These are phyloP conservation scores for Yamadazyma sp. DNA, from an alignment of 1,139 yeast genomes.

Conservation along the genomic window DNA sequence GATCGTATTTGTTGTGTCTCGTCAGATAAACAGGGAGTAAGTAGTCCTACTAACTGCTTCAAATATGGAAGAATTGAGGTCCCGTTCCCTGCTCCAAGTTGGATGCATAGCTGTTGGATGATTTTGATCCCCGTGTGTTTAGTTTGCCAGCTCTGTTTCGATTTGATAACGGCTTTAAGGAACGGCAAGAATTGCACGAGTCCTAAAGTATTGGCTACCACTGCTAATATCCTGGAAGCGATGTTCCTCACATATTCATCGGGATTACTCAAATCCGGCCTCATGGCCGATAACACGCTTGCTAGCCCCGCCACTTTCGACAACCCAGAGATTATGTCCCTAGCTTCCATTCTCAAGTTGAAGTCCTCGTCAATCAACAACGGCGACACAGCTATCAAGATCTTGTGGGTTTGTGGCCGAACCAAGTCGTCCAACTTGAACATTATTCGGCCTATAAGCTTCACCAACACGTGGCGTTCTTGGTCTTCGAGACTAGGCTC, in stretches of 20 bases:
- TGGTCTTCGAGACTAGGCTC: constrained; percentile 77
- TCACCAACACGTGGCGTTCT: constrained; percentile 80
- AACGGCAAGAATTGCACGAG: constrained; percentile 73
- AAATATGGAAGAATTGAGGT: constrained; percentile 66
- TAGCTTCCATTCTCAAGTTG: constrained; percentile 71
- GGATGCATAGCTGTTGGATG: constrained; percentile 71
- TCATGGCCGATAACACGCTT: constrained; percentile 69
- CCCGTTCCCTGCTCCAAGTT: constrained; percentile 67
- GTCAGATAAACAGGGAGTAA: constrained; percentile 65
- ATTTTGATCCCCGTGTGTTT: constrained; percentile 84
- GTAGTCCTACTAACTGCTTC: constrained; percentile 60
- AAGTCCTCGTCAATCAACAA: constrained; percentile 77
- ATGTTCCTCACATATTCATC: constrained; percentile 82
- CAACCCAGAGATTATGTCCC: constrained; percentile 73
- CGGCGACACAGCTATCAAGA: constrained; percentile 76
- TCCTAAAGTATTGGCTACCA: constrained; percentile 81
- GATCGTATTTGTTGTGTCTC: constrained; percentile 68
- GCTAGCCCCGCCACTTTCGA: constrained; percentile 83
- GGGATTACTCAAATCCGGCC: constrained; percentile 79
- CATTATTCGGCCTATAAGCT: constrained; percentile 69
- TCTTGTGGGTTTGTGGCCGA: constrained; percentile 72
- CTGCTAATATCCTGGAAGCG: constrained; percentile 80
- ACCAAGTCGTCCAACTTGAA: constrained; percentile 63
- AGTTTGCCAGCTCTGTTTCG: constrained; percentile 81
- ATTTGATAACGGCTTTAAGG: constrained; percentile 74